These are phyloP conservation scores for Lablab purpureus DNA, from an alignment of 306 rosid species.

Conservation along the genomic window DNA sequence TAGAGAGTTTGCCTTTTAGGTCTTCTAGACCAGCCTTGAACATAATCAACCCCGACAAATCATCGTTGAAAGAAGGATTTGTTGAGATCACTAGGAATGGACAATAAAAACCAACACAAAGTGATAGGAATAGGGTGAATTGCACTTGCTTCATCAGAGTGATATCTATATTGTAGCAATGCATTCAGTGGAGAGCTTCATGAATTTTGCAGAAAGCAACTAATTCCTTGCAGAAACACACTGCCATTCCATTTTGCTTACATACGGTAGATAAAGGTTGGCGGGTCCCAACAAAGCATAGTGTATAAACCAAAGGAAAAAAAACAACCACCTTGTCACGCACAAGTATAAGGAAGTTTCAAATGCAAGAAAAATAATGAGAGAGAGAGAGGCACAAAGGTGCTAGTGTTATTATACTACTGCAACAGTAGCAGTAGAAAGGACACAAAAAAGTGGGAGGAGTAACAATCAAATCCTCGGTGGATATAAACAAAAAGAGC, in stretches of 20 bases:
- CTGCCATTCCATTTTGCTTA: slow-evolving; percentile 37
- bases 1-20: slow-evolving; percentile 65
- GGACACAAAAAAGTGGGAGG: slow-evolving; percentile 37
- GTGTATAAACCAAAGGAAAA: slow-evolving; percentile 38
- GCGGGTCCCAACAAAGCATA: slow-evolving; percentile 45
- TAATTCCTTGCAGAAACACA: slow-evolving; percentile 16
- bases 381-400: slow-evolving; percentile 15
- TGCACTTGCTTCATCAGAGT: slow-evolving; percentile 62
- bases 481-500: slow-evolving; percentile 39
- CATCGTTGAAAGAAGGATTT: slow-evolving; percentile 81
- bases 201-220: slow-evolving; percentile 32
- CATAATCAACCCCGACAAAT: slow-evolving; percentile 80
- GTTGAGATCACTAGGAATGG: slow-evolving; percentile 49
- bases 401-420: not conserved
- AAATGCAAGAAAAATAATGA: slow-evolving; percentile 50
- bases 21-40: slow-evolving; percentile 85
- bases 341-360: slow-evolving; percentile 40
- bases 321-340: slow-evolving; percentile 24
- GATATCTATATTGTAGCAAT: slow-evolving; percentile 19
- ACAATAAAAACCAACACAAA: slow-evolving; percentile 52
- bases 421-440: slow-evolving; percentile 31
- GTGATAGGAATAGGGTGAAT: slow-evolving; percentile 39
- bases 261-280: slow-evolving; percentile 24
- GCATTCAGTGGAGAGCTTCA: slow-evolving; percentile 24
- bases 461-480: slow-evolving; percentile 32